Conservation (phyloP, 257 asterid genomes). For the Rubia yunnanensis region DNA sequence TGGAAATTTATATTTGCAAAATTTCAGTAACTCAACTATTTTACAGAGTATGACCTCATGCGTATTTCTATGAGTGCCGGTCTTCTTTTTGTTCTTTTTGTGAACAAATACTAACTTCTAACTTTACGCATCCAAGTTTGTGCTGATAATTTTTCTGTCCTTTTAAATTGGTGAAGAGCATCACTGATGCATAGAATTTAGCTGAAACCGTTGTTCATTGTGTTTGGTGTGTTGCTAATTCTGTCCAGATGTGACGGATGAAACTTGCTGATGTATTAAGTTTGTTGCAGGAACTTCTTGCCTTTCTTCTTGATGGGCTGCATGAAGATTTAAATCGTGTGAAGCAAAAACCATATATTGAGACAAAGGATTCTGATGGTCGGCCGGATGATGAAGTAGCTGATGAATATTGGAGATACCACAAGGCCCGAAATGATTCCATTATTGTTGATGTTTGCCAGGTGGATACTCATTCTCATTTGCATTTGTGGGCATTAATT, state of each 20-base stretch:
- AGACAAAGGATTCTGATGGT: slow-evolving; percentile 73
- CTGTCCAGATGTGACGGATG: background rate
- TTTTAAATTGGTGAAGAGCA: background rate
- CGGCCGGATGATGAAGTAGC: slow-evolving; percentile 89
- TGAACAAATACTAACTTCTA: background rate
- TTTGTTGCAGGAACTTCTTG: slow-evolving; percentile 73
- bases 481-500: background rate
- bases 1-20: background rate
- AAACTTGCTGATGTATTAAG: background rate
- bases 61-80: background rate
- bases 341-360: slow-evolving; percentile 86
- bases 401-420: slow-evolving; percentile 88
- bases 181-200: background rate
- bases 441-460: slow-evolving; percentile 89
- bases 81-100: background rate
- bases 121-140: background rate
- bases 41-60: background rate
- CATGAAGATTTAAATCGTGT: slow-evolving; percentile 98
- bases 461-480: slow-evolving; percentile 30
- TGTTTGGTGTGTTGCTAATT: background rate
- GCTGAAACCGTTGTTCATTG: background rate
- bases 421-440: slow-evolving; percentile 90
- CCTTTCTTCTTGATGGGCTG: slow-evolving; percentile 91
- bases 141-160: background rate
- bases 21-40: background rate